Evolutionary conservation across 352 stramenopile species (phyloP), one percentile per base, ranked within the genome.

Genomic region (Phytophthora meadii): DNA sequence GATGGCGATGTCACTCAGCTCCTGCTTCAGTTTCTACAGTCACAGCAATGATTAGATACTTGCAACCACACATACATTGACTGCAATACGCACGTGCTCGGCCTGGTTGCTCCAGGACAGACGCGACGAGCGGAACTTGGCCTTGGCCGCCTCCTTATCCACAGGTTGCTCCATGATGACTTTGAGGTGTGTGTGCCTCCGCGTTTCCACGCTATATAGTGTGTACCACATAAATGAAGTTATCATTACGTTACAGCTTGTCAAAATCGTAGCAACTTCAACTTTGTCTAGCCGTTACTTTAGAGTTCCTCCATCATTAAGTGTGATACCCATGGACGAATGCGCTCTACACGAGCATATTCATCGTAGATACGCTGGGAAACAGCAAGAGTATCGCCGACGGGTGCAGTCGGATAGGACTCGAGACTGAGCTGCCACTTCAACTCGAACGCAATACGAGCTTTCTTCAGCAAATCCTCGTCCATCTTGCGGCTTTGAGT

Each of bases 101-200:
- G 86, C 86, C 63, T 93, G 86, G 70, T 93, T 94, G 63, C 84
- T 93, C 86, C 86, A 92, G 36, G 80, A 84, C 67, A 94, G 77
- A 32, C 86, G 82, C 68, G 82, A 92, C 37, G 80, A 86, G 66
- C 86, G 86, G 63, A 88, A 90, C 24, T 73, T 64, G 53, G 84
- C 75, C 76, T 92, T 92, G 17, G 79, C 81, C 25, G 76, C 89
- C 72, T 92, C 84, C 66, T 90, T 89, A 52, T 89, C 80, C 62
- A 89, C 77, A 24, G 74, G 53, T 50, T 84, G 61, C 70, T 89
- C 82, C 70, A 74, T 74, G 14, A 19, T 63, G 24, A 15, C n/a
- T 45, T 36, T 36, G 30, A 34, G 28, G 28, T 36, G 30, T 36
- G 9, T 36, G 30, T 22, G 37, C 6, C 2, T 19, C 5, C 15